Base-by-base conservation (phyloP, 495 filamentous ascomycete genomes). In the Collariella sp. region DNA sequence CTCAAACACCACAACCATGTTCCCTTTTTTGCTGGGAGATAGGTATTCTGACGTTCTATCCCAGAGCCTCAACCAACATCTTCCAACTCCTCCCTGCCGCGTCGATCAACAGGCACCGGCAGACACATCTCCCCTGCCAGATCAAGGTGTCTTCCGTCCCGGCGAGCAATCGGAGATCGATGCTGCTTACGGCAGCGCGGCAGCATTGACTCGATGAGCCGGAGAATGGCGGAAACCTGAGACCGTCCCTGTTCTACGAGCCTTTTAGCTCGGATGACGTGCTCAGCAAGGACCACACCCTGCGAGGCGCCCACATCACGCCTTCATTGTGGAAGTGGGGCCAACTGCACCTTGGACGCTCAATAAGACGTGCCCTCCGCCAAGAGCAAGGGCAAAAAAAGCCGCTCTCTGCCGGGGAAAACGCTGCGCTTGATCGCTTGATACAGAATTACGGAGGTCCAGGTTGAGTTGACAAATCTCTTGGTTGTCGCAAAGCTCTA, bases 191-290 rank as follows among this genome's bases (percentile, higher is more conserved):
- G 24, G 36, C 48, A 50, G 39, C 24, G n/a, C 16, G 34, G 46
- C 9, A 9, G 36, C 23, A 20, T 41, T 50, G 26, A 31, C 35
- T 38, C 19, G 16, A 40, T 19, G 12, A 15, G 19, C n/a, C 13
- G 34, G 46, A 38, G 29, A 36, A 49, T 16, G 46, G 46, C 34
- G 34, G 36, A 49, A 49, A 36, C 34, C 33, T 49, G 46, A 49
- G 46, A 49, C 46, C 3, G 46, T 16, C 46, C 46, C 34, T 49
- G 46, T 39, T 26, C 46, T 18, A 4, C 23, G n/a, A 47, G 36
- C 31, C 35, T 46, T 33, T 62, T 74, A 74, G 72, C 70, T 67
- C 65, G 51, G 66, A 74, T 74, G 68, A 66, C 72, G 72, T 74
- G 72, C 70, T 74, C 69, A 47, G 65, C 53, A 62, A 24, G 31